phyloP scores from a whole-genome alignment of 768 basidiomycete species.

The Phanerochaete carnosa region DNA sequence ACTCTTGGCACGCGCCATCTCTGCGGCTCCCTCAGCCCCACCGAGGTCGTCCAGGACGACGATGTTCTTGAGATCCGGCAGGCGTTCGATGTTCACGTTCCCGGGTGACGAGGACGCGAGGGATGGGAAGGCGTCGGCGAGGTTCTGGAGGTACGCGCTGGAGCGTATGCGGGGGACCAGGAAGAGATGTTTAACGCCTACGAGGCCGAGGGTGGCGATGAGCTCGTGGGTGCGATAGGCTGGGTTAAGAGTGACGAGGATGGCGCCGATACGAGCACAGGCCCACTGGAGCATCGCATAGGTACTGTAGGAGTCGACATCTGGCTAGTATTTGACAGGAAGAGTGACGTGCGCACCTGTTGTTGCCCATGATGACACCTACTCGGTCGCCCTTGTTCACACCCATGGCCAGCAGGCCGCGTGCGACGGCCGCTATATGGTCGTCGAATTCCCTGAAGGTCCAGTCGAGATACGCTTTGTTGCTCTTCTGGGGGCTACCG shows the following conservation, averaged over 20 bases:
- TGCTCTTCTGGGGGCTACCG: conserved; percentile 46
- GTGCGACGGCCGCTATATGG: conserved; percentile 63
- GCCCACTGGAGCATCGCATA: conserved; percentile 87
- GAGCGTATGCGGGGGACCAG: conserved; percentile 66
- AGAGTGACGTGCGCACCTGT: conserved; percentile 47
- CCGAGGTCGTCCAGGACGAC: conserved; percentile 64
- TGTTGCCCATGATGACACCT: conserved; percentile 83
- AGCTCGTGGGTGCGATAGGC: conserved; percentile 73
- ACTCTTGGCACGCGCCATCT: conserved; percentile 41
- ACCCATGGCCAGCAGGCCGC: conserved; percentile 67
- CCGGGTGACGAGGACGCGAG: conserved; percentile 48
- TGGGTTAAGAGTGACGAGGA: conserved; percentile 81
- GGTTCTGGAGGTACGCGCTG: conserved; percentile 59
- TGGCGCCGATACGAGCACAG: conserved; percentile 77
- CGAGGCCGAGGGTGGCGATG: conserved; percentile 59
- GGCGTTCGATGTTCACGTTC: conserved; percentile 49
- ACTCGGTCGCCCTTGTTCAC: conserved; percentile 75
- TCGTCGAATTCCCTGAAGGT: conserved; percentile 66
- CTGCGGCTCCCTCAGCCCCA: conserved; percentile 34
- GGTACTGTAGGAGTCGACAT: conserved; percentile 39
- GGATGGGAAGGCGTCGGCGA: conserved; percentile 56
- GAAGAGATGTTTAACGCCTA: conserved; percentile 66
- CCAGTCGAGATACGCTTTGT: conserved; percentile 66
- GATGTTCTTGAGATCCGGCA: conserved; percentile 62
- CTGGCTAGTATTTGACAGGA: background rate